Evolutionary conservation across 371 early-diverging fungal species (phyloP).

Genomic region (Dichotomocladium elegans): DNA sequence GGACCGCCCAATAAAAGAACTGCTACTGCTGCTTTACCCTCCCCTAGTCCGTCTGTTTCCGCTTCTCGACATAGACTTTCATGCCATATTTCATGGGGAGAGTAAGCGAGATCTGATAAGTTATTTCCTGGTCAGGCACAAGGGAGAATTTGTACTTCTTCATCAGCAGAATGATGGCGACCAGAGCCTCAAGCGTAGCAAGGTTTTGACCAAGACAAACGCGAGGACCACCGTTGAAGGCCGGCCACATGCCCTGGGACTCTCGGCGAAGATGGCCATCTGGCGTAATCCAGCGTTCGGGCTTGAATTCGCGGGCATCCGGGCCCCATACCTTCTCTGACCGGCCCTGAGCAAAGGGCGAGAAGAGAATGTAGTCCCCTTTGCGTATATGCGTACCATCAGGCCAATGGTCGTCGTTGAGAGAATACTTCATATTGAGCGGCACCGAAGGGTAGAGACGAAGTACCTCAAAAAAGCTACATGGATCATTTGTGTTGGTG

Average conservation of each 20-base stretch:
- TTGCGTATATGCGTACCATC: constrained; percentile 59
- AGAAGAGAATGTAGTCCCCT: constrained; percentile 51
- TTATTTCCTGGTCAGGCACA: constrained; percentile 36
- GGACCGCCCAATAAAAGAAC: too few relatives aligned
- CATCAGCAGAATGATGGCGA: constrained; percentile 41
- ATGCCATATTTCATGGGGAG: constrained; percentile 53
- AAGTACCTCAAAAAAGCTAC: constrained; percentile 54
- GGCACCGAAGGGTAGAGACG: constrained; percentile 75
- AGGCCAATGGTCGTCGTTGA: constrained; percentile 68
- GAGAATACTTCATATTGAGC: constrained; percentile 55
- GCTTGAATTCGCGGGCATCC: constrained; percentile 54
- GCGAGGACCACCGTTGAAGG: constrained; percentile 54
- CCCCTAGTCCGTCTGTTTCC: too few relatives aligned
- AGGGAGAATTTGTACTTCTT: constrained; percentile 45
- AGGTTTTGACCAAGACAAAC: constrained; percentile 37
- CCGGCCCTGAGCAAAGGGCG: constrained; percentile 52
- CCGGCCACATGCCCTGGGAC: constrained; percentile 31
- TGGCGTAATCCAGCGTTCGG: constrained; percentile 52
- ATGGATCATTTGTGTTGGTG: not conserved
- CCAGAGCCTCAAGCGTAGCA: constrained; percentile 53
- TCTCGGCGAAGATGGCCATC: constrained; percentile 25
- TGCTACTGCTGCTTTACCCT: too few relatives aligned
- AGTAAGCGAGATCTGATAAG: constrained; percentile 37
- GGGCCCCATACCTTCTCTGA: constrained; percentile 53
- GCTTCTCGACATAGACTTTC: constrained; percentile 35